A percentile compares a stretch with the other conserved stretches of the same genome.
Evolutionary conservation across 371 early-diverging fungal genomes (phyloP).

Genomic region (Blastocladiella emersonii): DNA sequence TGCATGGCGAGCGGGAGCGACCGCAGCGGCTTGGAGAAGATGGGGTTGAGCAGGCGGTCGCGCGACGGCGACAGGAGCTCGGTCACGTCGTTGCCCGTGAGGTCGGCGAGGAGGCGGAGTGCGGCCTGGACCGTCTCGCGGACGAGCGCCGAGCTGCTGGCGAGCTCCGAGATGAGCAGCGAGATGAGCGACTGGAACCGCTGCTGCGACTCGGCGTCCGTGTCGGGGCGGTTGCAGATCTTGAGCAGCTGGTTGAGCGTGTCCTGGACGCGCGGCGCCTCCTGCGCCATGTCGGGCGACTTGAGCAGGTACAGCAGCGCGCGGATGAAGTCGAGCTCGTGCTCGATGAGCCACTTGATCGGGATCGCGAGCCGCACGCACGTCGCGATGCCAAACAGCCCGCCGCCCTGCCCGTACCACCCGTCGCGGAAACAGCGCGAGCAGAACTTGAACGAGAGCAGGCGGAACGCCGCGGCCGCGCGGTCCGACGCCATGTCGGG

Average conservation of each 20-base stretch:
- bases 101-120: conserved; percentile 61
- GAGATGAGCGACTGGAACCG: conserved; percentile 47
- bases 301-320: conserved; percentile 86
- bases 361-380: conserved; percentile 44
- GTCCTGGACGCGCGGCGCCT: conserved; percentile 39
- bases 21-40: conserved; percentile 92
- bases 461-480: conserved; percentile 55
- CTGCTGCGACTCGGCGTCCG: conserved; percentile 14
- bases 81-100: conserved; percentile 63
- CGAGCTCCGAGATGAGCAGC: conserved; percentile 75
- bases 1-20: conserved; percentile 92
- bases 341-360: conserved; percentile 75
- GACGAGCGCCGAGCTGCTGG: conserved; percentile 77
- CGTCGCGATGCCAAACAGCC: conserved; percentile 75
- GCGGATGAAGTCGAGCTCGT: conserved; percentile 82
- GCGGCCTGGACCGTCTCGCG: conserved; percentile 76
- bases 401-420: conserved; percentile 59
- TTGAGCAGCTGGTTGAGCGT: conserved; percentile 63
- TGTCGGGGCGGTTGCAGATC: conserved; percentile 60
- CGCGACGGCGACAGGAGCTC: conserved; percentile 70
- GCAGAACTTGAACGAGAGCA: conserved; percentile 46
- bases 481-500: conserved; percentile 46
- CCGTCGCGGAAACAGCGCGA: conserved; percentile 44
- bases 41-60: conserved; percentile 78
- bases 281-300: conserved; percentile 63